These are phyloP conservation scores for Lichtheimia ramosa DNA, from an alignment of 371 early-diverging fungal genomes.

Conservation along the genomic window DNA sequence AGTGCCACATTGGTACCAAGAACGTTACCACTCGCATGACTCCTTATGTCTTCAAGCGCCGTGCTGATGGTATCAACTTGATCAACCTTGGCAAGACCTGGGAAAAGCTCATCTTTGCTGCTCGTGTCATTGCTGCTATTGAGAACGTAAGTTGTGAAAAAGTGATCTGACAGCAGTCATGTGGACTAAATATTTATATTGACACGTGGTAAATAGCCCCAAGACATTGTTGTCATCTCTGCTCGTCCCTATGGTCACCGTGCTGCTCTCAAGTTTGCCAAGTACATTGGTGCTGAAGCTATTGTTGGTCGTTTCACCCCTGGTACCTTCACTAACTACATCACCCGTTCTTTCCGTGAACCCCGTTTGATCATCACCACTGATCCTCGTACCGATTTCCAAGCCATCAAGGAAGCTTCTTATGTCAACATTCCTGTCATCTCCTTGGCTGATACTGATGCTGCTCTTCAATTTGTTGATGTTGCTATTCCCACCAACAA, in stretches of 20 bases:
- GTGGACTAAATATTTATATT: no score
- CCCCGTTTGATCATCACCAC: slow-evolving; percentile 97
- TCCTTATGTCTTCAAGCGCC: slow-evolving; percentile 92
- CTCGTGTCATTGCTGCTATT: slow-evolving; percentile 95
- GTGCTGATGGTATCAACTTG: slow-evolving; percentile 94
- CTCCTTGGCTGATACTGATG: slow-evolving; percentile 98
- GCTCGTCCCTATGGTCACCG: slow-evolving; percentile 98
- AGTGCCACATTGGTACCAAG: slow-evolving; percentile 90
- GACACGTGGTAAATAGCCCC: slow-evolving; percentile 41
- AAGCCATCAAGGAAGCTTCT: slow-evolving; percentile 98
- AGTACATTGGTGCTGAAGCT: slow-evolving; percentile 96
- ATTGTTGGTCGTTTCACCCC: slow-evolving; percentile 99
- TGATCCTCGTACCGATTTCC: slow-evolving; percentile 98
- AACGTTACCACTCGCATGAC: slow-evolving; percentile 89
- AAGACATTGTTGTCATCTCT: slow-evolving; percentile 94
- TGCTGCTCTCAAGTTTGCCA: slow-evolving; percentile 98
- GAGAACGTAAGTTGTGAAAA: slow-evolving; percentile 64
- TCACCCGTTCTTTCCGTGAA: slow-evolving; percentile 98
- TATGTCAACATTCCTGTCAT: slow-evolving; percentile 99
- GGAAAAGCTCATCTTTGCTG: slow-evolving; percentile 99
- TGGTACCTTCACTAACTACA: slow-evolving; percentile 99
- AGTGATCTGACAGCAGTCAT: no score
- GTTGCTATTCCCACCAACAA: slow-evolving; percentile 99
- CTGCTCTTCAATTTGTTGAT: slow-evolving; percentile 93
- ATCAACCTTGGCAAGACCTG: slow-evolving; percentile 99